Base-by-base conservation (phyloP, 225 moss, liverwort and hornwort genomes). In the Takakia lepidozioides region DNA sequence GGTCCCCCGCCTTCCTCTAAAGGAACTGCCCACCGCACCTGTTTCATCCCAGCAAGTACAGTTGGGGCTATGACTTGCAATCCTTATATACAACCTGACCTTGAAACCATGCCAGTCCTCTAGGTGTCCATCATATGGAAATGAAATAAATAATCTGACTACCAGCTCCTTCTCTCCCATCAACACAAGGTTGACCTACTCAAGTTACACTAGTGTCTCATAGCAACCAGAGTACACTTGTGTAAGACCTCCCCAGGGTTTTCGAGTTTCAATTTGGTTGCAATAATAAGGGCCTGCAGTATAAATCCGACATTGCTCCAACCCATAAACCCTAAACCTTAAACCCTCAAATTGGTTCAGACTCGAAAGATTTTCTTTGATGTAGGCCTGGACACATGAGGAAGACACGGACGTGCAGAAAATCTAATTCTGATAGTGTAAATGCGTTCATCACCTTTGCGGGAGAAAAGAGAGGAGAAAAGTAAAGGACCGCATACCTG, bases 21-120 rank as follows among this genome's bases (percentile, higher is more conserved):
- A 19, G 70, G 50, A 8, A 74, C 57, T 25, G 69, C 45, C 79
- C 79, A 79, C 63, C 66, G 66, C 8, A 79, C 74, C 79, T 79
- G 70, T 22, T n/a, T n/a, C n/a, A n/a, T n/a, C n/a, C n/a, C n/a
- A n/a, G n/a, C n/a, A n/a, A n/a, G n/a, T n/a, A n/a, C n/a, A n/a
- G n/a, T n/a, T n/a, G n/a, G n/a, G n/a, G n/a, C n/a, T n/a, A n/a
- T n/a, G n/a, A n/a, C n/a, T 42, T 57, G 51, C 19, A 20, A 36
- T 17, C 9, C 18, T 7, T 14, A 38, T 14, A 5, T 34, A 34
- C 32, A 34, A 34, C 5, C 32, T 34, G 11, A 5, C 32, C n/a
- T n/a, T n/a, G n/a, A n/a, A n/a, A 34, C 32, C 5, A 34, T 5
- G 5, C 11, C 11, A 34, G 11, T 5, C 5, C 5, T 13, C 32